Conservation (phyloP, 164 flowering plant genomes). For the Umbilicus rupestris region DNA sequence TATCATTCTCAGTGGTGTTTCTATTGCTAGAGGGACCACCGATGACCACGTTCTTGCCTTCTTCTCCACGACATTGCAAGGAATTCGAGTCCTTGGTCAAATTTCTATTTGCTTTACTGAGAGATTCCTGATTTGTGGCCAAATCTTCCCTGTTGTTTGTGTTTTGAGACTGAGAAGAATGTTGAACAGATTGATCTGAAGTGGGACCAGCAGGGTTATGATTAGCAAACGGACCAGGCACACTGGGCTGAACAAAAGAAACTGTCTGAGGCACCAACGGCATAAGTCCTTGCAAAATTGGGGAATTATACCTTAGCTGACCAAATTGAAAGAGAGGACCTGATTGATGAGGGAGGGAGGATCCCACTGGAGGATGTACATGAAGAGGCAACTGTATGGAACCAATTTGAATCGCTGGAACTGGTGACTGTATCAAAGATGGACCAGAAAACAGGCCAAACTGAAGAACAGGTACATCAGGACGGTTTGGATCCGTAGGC, state of each 20-base stretch:
- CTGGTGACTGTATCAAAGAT: constrained; percentile 80
- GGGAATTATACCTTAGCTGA: constrained; percentile 68
- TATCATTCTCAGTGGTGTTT: neutral
- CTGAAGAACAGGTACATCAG: constrained; percentile 66
- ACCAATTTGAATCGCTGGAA: constrained; percentile 96
- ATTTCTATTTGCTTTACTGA: neutral
- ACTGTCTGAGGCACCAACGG: constrained; percentile 61
- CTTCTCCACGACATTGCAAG: neutral
- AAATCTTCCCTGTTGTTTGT: neutral
- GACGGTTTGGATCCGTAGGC: constrained; percentile 31
- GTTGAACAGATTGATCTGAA: constrained; percentile 34
- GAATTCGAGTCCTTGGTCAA: neutral
- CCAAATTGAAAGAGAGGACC: constrained; percentile 92
- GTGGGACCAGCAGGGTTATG: constrained; percentile 29
- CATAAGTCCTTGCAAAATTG: constrained; percentile 66
- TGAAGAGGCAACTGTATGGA: constrained; percentile 98
- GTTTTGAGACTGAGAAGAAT: constrained; percentile 15
- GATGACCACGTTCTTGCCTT: neutral
- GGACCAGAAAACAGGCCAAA: constrained; percentile 95
- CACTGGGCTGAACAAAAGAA: no score
- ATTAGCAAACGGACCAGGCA: constrained; percentile 34
- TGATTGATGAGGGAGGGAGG: constrained; percentile 57
- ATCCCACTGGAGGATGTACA: constrained; percentile 66
- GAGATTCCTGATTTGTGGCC: neutral
- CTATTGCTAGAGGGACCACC: neutral